Base-by-base conservation (phyloP, 2,329 filamentous ascomycete species). In the Septoria linicola region DNA sequence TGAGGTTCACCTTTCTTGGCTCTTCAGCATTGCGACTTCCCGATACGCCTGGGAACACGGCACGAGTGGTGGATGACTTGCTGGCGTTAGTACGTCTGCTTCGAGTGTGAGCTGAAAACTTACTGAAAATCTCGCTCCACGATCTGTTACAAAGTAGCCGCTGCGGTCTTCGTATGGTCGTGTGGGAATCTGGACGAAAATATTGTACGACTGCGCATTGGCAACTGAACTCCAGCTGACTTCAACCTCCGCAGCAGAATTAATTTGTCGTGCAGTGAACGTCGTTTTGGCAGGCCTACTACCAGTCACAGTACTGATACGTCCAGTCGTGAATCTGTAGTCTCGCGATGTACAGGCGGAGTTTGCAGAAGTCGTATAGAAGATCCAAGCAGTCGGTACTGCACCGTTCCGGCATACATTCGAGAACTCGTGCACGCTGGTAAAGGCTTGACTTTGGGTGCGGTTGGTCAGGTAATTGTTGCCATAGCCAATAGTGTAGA, bases 401-500 rank as follows among this genome's bases (percentile, higher is more conserved):
- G 3, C 32, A 17, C 43, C 43, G 32, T 39, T 39, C 3, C 32
- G 31, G 21, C 43, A 47, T 10, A 47, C 31, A 25, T 36, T 36
- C 11, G 2, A 10, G 31, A 47, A 17, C 31, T 47, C 43, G 23
- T 47, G 43, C 2, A 47, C 43, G 32, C 27, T 36, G 11, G 43
- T 47, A 17, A 47, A 47, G n/a, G 43, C 34, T 21, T 25, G 14
- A 7, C 27, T 37, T 25, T 41, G 39, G 8, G 39, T 41, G 39
- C 43, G 27, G 34, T 27, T 27, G 10, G 43, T 47, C 16, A 47
- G 13, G 27, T 35, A 47, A 10, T 47, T 47, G 43, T 37, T 47
- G 8, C 43, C 43, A n/a, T 35, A 35, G n/a, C 32, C 43, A 11
- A 47, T 4, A 17, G 43, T 27, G 32, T 47, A 47, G 43, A 36